These are phyloP conservation scores for Coniferiporia weirii DNA, from an alignment of 1,284 basidiomycete species.

Conservation along the genomic window DNA sequence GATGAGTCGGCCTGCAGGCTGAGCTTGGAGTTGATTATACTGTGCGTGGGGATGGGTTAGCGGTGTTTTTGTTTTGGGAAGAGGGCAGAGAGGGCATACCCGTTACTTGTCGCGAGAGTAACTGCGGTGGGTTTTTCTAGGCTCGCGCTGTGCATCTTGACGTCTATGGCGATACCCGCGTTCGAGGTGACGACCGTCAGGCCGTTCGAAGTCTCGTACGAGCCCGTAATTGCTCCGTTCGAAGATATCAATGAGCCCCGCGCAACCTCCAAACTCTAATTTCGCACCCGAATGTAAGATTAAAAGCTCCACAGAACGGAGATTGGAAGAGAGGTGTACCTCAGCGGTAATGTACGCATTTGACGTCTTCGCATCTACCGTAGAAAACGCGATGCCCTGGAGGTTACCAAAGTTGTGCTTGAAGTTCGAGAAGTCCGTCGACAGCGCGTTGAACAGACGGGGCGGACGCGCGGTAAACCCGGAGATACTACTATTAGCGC, in stretches of 20 bases:
- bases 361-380: slow-evolving; percentile 16
- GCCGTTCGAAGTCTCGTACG: slow-evolving; percentile 9
- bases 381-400: slow-evolving; percentile 20
- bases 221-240: slow-evolving; percentile 18
- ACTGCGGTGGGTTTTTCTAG: slow-evolving; percentile 6
- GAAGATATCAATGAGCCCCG: slow-evolving; percentile 12
- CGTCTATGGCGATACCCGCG: slow-evolving; percentile 10
- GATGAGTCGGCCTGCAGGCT: background rate
- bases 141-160: slow-evolving; percentile 14
- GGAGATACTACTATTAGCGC: slow-evolving; percentile 17
- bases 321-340: slow-evolving; percentile 12
- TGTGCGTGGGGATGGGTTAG: background rate
- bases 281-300: background rate
- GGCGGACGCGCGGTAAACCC: no score
- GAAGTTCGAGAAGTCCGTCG: slow-evolving; percentile 23
- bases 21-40: background rate
- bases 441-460: no score
- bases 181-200: slow-evolving; percentile 19
- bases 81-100: background rate
- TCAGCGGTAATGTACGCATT: slow-evolving; percentile 19
- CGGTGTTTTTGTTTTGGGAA: background rate
- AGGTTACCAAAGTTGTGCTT: slow-evolving; percentile 20
- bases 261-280: slow-evolving; percentile 13
- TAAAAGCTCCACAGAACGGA: background rate
- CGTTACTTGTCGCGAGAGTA: slow-evolving; percentile 17